Conservation (phyloP, 352 stramenopile species). For the Globisporangium okanoganense region DNA sequence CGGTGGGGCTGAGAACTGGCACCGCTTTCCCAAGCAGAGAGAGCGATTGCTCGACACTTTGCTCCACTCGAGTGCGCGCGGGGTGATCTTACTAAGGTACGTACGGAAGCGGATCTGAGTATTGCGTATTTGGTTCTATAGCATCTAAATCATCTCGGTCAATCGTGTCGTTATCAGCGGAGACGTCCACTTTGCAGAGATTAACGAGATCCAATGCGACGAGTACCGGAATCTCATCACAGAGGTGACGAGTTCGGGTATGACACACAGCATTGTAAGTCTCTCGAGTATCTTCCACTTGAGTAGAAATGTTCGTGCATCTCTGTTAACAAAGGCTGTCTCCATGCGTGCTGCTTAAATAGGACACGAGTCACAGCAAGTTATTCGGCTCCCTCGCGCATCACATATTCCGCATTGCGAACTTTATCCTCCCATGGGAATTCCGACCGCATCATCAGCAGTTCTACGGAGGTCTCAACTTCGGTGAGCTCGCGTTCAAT, state of each 20-base stretch:
- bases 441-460: constrained; percentile 48
- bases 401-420: constrained; percentile 61
- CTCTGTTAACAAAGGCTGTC: background rate
- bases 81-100: constrained; percentile 85
- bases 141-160: background rate
- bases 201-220: constrained; percentile 89
- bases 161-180: constrained; percentile 61
- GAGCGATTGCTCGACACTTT: constrained; percentile 81
- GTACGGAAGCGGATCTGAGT: background rate
- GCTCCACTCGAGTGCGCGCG: constrained; percentile 71
- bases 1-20: constrained; percentile 82
- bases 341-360: constrained; percentile 16
- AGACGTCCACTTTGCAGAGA: constrained; percentile 91
- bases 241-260: constrained; percentile 89
- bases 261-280: constrained; percentile 81
- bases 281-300: no score
- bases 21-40: constrained; percentile 74
- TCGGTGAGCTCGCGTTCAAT: constrained; percentile 90
- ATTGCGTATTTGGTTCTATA: no score
- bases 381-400: constrained; percentile 44
- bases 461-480: constrained; percentile 88
- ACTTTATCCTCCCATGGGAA: constrained; percentile 70
- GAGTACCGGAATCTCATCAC: constrained; percentile 53
- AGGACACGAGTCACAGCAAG: constrained; percentile 49
- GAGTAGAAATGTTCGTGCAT: background rate